Conservation (phyloP, 257 asterid species). For the Fraxinus pennsylvanica region DNA sequence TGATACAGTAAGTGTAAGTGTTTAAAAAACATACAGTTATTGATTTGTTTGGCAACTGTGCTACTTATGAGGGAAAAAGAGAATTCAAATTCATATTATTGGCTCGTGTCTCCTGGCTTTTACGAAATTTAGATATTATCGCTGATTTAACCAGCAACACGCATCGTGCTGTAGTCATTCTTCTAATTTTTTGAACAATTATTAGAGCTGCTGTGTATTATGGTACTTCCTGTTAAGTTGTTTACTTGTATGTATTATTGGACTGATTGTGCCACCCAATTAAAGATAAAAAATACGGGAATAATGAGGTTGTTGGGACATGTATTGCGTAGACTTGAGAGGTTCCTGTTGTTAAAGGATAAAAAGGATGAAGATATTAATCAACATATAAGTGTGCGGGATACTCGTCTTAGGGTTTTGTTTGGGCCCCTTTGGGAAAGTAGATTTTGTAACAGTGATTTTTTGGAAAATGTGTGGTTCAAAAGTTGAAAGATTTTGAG, state of each 20-base stretch:
- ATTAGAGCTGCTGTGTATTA: neutral
- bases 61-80: neutral
- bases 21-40: neutral
- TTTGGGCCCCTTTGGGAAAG: no score
- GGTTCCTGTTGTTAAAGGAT: neutral
- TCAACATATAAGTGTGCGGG: no score
- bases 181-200: neutral
- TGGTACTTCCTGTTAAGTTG: neutral
- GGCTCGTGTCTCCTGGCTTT: neutral
- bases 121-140: neutral
- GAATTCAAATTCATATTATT: neutral
- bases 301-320: neutral
- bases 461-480: no score
- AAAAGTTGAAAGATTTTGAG: no score
- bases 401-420: no score
- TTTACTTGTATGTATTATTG: neutral
- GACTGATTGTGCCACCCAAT: neutral
- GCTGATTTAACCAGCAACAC: neutral
- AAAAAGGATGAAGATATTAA: no score
- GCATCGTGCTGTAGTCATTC: neutral
- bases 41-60: neutral
- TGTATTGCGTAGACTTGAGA: neutral
- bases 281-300: neutral
- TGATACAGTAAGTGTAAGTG: constrained; percentile 68
- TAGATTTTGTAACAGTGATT: no score